Evolutionary conservation across 169 alveolate genomes (phyloP).

Genomic region (Plasmodium chabaudi): DNA sequence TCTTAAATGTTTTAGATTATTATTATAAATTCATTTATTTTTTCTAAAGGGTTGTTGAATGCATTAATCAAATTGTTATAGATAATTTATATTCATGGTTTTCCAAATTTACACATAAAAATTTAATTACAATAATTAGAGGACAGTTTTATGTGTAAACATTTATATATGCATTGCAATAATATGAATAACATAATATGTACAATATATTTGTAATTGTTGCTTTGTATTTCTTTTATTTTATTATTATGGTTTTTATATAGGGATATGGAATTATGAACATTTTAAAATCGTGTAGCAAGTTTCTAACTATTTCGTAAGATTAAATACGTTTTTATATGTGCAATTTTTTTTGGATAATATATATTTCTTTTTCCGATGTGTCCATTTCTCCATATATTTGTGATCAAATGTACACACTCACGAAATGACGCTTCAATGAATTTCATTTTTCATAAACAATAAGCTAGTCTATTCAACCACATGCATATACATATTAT

Average conservation of each 20-base stretch:
- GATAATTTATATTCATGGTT: not conserved
- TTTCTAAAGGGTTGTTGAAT: not conserved
- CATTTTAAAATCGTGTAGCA: not conserved
- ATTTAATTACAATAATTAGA: not conserved
- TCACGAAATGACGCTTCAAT: slow-evolving; percentile 15
- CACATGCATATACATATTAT: not conserved
- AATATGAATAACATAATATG: not conserved
- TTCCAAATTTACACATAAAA: not conserved
- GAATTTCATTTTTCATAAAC: slow-evolving; percentile 8
- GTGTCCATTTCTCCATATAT: slow-evolving; percentile 3
- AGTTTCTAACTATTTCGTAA: not conserved
- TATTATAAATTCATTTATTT: slow-evolving; percentile 5
- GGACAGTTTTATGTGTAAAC: no score
- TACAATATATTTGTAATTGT: not conserved
- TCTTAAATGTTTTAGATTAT: not conserved
- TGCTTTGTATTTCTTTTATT: not conserved
- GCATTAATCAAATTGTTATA: slow-evolving; percentile 1
- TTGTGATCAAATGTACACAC: not conserved
- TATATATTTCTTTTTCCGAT: not conserved
- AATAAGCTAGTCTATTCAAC: slow-evolving; percentile 1
- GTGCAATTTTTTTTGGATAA: not conserved
- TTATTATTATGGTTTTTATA: not conserved
- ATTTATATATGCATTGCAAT: not conserved
- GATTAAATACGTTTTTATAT: not conserved
- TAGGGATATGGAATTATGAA: not conserved